These are phyloP conservation scores for Sporothrix euskadiensis DNA, from an alignment of 2,329 filamentous ascomycete genomes.

Conservation along the genomic window DNA sequence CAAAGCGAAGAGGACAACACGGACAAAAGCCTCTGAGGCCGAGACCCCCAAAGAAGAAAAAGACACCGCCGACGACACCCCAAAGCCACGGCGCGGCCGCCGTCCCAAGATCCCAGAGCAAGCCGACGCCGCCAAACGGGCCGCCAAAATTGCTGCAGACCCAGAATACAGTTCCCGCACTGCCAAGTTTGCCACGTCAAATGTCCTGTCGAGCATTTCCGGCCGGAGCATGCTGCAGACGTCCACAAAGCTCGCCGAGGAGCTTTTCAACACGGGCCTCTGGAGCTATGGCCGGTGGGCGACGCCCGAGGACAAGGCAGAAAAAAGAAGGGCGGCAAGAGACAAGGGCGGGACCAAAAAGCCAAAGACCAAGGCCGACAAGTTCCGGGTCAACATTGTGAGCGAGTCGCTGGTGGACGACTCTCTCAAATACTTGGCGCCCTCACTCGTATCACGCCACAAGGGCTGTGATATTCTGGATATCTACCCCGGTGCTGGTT, in stretches of 20 bases:
- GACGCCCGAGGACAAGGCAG: no score
- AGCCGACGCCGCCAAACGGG: no score
- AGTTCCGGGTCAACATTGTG: conserved; percentile 54
- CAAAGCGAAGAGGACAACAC: no score
- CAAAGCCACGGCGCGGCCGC: no score
- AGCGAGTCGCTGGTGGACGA: conserved; percentile 61
- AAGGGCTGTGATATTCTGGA: conserved; percentile 83
- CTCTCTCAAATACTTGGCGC: conserved; percentile 66
- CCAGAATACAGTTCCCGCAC: no score
- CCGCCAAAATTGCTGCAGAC: no score
- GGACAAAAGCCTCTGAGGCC: no score
- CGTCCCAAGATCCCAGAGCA: no score
- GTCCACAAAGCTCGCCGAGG: conserved; percentile 31
- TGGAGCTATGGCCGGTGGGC: conserved; percentile 32
- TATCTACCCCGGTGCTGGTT: conserved; percentile 74
- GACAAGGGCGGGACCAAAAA: conserved; percentile 20
- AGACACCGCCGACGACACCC: no score
- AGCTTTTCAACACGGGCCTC: conserved; percentile 31
- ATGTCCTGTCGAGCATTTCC: not conserved
- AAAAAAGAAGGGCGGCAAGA: no score
- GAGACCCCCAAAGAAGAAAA: no score
- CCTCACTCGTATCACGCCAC: conserved; percentile 64
- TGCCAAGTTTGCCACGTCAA: no score
- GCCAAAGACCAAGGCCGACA: conserved; percentile 38
- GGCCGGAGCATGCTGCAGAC: not conserved